Percentiles rank a stretch among this genome's conserved stretches.
Evolutionary conservation across 2,329 filamentous ascomycete species (phyloP).

Genomic region (Pseudogymnoascus sp.): DNA sequence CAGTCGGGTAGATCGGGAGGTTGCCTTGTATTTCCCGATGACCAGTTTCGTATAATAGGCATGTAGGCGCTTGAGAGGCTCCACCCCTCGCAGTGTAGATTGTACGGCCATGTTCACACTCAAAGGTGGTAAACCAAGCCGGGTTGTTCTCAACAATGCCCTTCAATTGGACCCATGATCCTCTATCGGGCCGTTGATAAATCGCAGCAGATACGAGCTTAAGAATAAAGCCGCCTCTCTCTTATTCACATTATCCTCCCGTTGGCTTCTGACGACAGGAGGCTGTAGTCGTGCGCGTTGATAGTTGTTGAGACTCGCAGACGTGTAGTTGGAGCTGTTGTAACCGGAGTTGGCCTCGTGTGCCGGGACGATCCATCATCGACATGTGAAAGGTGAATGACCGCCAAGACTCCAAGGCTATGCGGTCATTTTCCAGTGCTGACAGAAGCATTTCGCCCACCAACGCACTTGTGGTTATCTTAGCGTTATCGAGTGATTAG

Average conservation of each 20-base stretch:
- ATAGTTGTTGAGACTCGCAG: background rate
- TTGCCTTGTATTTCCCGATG: constrained; percentile 48
- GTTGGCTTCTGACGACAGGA: background rate
- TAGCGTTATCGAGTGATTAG: background rate
- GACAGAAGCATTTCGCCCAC: background rate
- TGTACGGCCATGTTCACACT: constrained; percentile 64
- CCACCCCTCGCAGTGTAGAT: constrained; percentile 67
- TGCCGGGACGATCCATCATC: background rate
- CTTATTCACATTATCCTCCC: background rate
- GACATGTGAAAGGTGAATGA: constrained; percentile 8
- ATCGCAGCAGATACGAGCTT: background rate
- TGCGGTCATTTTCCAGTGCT: background rate
- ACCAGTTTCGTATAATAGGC: constrained; percentile 50
- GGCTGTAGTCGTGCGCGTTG: background rate
- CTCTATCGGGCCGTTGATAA: background rate
- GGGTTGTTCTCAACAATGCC: constrained; percentile 12
- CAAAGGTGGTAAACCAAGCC: background rate
- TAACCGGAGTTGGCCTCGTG: background rate
- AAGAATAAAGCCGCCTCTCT: background rate
- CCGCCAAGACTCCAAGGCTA: background rate
- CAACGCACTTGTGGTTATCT: background rate
- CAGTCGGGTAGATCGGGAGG: constrained; percentile 63
- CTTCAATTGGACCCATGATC: constrained; percentile 2
- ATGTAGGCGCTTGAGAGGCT: constrained; percentile 57
- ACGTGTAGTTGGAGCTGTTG: background rate